Percentiles rank a stretch among this genome's conserved stretches.
phyloP scores from a whole-genome alignment of 148 eudicot genomes.

The Amaranthus palmeri region DNA sequence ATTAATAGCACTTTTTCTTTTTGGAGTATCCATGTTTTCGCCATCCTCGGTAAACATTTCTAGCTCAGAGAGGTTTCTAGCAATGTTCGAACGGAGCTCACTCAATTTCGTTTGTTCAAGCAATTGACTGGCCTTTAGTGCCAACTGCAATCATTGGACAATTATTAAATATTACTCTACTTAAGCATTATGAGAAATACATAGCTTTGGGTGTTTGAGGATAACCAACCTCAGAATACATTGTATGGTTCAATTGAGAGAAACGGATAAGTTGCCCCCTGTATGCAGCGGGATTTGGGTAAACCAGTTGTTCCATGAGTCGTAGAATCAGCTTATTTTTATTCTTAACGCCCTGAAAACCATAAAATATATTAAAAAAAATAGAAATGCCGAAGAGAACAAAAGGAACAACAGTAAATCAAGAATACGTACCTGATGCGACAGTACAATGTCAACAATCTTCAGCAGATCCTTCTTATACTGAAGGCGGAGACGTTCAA shows the following conservation, averaged over 20 bases:
- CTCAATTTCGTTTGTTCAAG: constrained; percentile 95
- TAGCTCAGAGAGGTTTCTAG: constrained; percentile 94
- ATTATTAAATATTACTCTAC: not conserved
- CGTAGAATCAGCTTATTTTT: constrained; percentile 84
- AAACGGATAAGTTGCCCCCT: constrained; percentile 83
- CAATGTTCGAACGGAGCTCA: constrained; percentile 94
- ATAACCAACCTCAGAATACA: constrained; percentile 76
- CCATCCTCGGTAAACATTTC: constrained; percentile 99
- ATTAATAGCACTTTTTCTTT: constrained; percentile 88
- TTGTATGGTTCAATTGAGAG: constrained; percentile 82
- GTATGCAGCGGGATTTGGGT: constrained; percentile 99
- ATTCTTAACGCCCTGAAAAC: constrained; percentile 72
- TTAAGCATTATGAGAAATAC: not conserved
- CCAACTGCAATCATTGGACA: constrained; percentile 51
- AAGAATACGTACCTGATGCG: constrained; percentile 74
- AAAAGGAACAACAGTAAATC: not conserved
- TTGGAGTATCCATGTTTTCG: constrained; percentile 90
- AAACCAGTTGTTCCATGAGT: constrained; percentile 96
- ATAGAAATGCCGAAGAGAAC: constrained; percentile 4
- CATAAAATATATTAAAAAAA: not conserved
- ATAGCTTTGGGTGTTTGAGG: not conserved
- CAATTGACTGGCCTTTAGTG: constrained; percentile 93
- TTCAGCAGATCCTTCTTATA: constrained; percentile 81
- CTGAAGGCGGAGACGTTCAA: constrained; percentile 95
- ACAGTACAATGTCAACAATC: constrained; percentile 89